These are phyloP conservation scores for Rutidosis leptorrhynchoides DNA, from an alignment of 129 eudicot species.

Conservation along the genomic window DNA sequence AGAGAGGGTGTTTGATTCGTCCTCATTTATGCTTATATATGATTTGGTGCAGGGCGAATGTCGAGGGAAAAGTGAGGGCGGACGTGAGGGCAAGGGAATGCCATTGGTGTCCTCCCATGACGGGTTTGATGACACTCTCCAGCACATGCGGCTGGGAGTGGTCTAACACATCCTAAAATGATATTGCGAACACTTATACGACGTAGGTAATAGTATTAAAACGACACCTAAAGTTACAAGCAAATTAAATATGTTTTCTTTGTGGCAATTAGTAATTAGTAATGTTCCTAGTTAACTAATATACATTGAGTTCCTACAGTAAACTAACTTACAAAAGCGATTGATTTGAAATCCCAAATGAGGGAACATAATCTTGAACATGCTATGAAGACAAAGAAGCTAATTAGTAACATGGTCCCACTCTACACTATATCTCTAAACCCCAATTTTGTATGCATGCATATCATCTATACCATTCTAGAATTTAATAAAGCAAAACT, in stretches of 20 bases:
- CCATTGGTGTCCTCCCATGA: too few relatives aligned
- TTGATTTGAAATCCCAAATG: constrained; percentile 11
- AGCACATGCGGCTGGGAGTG: too few relatives aligned
- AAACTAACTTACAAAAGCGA: constrained; percentile 3
- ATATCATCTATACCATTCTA: neutral
- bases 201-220: too few relatives aligned
- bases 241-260: constrained; percentile 12
- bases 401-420: constrained; percentile 9
- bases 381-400: neutral
- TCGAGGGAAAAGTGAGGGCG: too few relatives aligned
- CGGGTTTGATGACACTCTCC: too few relatives aligned
- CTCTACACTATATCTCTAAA: neutral
- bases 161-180: too few relatives aligned
- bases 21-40: too few relatives aligned
- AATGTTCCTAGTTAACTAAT: neutral
- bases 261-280: constrained; percentile 12
- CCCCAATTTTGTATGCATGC: constrained; percentile 4
- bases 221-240: constrained; percentile 8
- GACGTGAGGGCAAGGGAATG: too few relatives aligned
- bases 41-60: too few relatives aligned
- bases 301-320: constrained; percentile 8
- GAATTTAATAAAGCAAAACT: neutral
- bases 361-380: constrained; percentile 15
- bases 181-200: too few relatives aligned
- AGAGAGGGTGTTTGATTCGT: too few relatives aligned